Evolutionary conservation across 176 grass and related monocot species (phyloP), one percentile per base, ranked within the genome.

Genomic region (Thalia dealbata): DNA sequence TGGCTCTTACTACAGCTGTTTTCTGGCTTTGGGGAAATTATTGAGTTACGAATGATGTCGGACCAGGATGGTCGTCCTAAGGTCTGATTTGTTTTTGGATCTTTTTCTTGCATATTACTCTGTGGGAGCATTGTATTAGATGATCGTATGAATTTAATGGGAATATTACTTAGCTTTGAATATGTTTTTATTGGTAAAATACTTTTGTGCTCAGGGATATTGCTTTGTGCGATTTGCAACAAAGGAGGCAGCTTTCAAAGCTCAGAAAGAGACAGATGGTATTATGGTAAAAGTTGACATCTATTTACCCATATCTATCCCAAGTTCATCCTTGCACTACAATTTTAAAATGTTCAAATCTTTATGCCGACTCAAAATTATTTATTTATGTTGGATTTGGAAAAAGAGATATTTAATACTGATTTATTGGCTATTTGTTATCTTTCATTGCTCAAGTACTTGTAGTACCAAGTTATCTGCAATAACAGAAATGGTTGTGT

Each of bases 21-120:
- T 88, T 96, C 81, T 80, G 26, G 88, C 62, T 91, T 64, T 25
- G 83, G 91, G 65, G 81, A 91, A 81, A 96, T 96, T 73, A 11
- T 81, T 60, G 83, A 88, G 3, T 63, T 84, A 61, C 78, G 85
- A 25, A 78, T 96, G 78, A 91, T 96, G 83, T 86, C 82, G 78
- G 83, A 86, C 50, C 83, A 86, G 62, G 84, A 78, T 76, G 85
- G 85, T 8, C 68, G 79, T 68, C 73, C 88, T 70, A 96, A 91
- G 91, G 91, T 96, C 42, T 76, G 76, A 25, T 9, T 42, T 80
- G 52, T 43, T 82, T 66, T 54, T 22, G 73, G 48, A 61, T 73
- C 26, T 13, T 55, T 91, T 74, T 61, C 12, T 41, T 67, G 24
- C 38, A 75, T 62, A 45, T 44, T 74, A 6, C 64, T 42, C 54